Evolutionary conservation across 129 eudicot genomes (phyloP).

Genomic region (Tagetes patula): DNA sequence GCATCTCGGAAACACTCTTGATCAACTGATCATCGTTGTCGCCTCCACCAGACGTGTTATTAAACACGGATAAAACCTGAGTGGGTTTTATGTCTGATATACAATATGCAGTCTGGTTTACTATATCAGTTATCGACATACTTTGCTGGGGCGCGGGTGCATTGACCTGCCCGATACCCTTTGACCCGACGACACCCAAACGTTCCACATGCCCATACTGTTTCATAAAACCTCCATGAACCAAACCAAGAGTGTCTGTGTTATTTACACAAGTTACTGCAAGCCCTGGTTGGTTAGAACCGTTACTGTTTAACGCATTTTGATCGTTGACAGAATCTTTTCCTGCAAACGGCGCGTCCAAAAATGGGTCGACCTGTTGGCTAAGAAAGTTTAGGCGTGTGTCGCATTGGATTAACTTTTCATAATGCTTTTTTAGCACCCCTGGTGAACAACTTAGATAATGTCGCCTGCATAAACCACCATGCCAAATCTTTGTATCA

Average conservation of each 20-base stretch:
- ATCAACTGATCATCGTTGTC: constrained; percentile 36
- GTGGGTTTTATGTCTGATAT: constrained; percentile 40
- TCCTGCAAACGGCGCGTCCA: constrained; percentile 43
- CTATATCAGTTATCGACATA: constrained; percentile 47
- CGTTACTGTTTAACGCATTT: constrained; percentile 27
- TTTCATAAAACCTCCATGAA: constrained; percentile 1
- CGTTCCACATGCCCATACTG: constrained; percentile 7
- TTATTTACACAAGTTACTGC: constrained; percentile 11
- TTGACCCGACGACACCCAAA: constrained; percentile 2
- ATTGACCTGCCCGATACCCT: constrained; percentile 33
- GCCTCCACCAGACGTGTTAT: constrained; percentile 13
- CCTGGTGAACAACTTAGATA: constrained; percentile 57
- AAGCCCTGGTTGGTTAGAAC: constrained; percentile 16
- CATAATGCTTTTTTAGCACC: constrained; percentile 67
- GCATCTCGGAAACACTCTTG: constrained; percentile 44
- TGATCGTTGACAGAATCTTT: constrained; percentile 30
- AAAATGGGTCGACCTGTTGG: constrained; percentile 40
- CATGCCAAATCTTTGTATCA: neutral
- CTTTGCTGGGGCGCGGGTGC: constrained; percentile 35
- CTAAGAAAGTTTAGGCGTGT: constrained; percentile 58
- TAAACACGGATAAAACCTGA: constrained; percentile 25
- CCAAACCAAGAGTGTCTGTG: neutral
- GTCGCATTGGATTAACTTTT: constrained; percentile 71
- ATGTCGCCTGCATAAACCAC: constrained; percentile 51
- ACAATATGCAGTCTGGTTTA: constrained; percentile 50